Base-by-base conservation (phyloP, 176 grass and related monocot genomes). In the Hsuehochloa calcarea region DNA sequence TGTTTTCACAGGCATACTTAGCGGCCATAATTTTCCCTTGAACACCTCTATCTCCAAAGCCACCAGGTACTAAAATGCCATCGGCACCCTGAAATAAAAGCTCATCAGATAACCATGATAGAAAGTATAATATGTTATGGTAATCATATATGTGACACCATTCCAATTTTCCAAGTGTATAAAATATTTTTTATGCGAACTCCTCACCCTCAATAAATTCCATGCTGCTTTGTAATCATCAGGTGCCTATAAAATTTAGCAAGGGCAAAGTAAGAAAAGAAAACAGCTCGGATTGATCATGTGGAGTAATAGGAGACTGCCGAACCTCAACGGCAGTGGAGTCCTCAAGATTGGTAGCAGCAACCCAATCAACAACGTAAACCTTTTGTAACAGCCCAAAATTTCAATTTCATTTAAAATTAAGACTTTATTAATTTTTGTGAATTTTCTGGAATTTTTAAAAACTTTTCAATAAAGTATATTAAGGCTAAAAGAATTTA, bases 281-380 rank as follows among this genome's bases (percentile, higher is more conserved):
- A 73, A 46, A 29, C 26, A 66, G 1, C 8, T 31, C 31, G n/a
- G 45, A 55, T 31, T 51, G 3, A 70, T 22, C 41, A n/a, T n/a
- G 11, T 26, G 35, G 22, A 60, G 81, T 27, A 75, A 62, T 15
- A 68, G 10, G 37, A 61, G 34, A 80, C 62, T 40, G 22, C 9
- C 61, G 61, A 52, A 91, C 92, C 84, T 94, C 89, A 72, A 85
- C 66, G 65, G 74, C 82, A 41, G 87, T 88, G 43, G 69, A 69
- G 41, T 94, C 92, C 66, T 94, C 90, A 75, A 94, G 92, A 78
- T 94, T 87, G 3, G 89, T 82, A 88, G 92, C 92, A 71, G 90
- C 81, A 85, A 92, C 90, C 92, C 92, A 90, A 39, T 94, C 90
- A 34, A 94, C 78, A 77, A 92, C 78, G n/a, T n/a, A n/a, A n/a